These are phyloP conservation scores for Neurospora sp. DNA, from an alignment of 495 filamentous ascomycete genomes.

Conservation along the genomic window DNA sequence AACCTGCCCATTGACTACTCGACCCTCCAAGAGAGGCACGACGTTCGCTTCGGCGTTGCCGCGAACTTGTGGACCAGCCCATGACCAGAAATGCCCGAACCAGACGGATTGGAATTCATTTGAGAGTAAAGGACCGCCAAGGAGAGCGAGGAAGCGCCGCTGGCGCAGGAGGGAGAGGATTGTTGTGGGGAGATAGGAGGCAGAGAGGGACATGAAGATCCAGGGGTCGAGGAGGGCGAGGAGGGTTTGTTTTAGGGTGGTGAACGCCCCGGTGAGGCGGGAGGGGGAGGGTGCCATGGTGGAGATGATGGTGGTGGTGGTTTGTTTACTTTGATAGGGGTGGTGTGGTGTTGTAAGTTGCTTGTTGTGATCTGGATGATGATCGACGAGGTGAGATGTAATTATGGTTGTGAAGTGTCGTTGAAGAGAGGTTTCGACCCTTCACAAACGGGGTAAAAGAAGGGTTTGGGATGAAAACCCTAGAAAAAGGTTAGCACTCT, in stretches of 20 bases:
- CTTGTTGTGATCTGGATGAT: no score
- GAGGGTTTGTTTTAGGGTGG: constrained; percentile 3
- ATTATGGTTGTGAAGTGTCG: neutral
- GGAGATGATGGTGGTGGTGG: neutral
- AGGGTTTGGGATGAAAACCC: neutral
- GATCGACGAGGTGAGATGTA: neutral
- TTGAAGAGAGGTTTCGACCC: neutral
- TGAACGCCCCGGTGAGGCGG: neutral
- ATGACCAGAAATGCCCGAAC: constrained; percentile 41
- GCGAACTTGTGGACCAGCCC: constrained; percentile 28
- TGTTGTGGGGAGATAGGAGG: constrained; percentile 26
- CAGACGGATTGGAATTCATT: constrained; percentile 22
- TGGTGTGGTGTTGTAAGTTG: neutral
- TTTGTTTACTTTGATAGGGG: neutral
- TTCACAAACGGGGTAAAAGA: neutral
- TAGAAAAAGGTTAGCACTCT: neutral
- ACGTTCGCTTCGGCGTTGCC: constrained; percentile 18
- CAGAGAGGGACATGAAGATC: constrained; percentile 27
- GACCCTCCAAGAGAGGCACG: constrained; percentile 31
- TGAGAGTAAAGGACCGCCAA: constrained; percentile 21
- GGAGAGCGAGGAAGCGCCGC: constrained; percentile 14
- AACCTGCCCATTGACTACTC: constrained; percentile 16
- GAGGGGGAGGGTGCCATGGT: neutral
- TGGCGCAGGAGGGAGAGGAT: constrained; percentile 20
- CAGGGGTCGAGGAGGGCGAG: constrained; percentile 25